These are phyloP conservation scores for Gardenia jasminoides DNA, from an alignment of 257 asterid species.

Conservation along the genomic window DNA sequence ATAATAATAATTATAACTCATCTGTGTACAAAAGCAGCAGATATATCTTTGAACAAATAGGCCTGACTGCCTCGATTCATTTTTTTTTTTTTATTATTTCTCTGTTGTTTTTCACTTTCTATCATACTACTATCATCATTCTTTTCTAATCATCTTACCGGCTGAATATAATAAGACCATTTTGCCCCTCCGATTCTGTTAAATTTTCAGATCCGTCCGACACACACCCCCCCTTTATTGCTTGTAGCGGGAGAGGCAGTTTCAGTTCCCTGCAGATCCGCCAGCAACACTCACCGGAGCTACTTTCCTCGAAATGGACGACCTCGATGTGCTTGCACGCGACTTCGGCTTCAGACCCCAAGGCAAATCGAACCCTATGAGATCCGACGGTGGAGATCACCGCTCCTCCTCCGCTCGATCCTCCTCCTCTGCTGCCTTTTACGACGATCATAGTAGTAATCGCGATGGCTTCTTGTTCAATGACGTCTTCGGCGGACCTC, in stretches of 20 bases:
- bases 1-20: not conserved
- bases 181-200: constrained; percentile 7
- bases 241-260: constrained; percentile 27
- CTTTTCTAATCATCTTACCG: not conserved
- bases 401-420: constrained; percentile 53
- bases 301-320: constrained; percentile 53
- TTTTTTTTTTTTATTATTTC: not conserved
- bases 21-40: not conserved
- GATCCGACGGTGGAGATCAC: constrained; percentile 67
- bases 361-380: constrained; percentile 93
- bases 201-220: constrained; percentile 42
- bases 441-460: constrained; percentile 24
- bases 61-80: not conserved
- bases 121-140: too few relatives aligned
- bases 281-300: not conserved
- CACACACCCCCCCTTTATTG: not conserved
- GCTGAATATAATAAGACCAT: not conserved
- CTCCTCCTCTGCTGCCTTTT: constrained; percentile 1
- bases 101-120: too few relatives aligned
- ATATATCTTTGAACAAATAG: not conserved
- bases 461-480: constrained; percentile 43
- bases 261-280: constrained; percentile 56
- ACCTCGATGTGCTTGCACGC: constrained; percentile 74
- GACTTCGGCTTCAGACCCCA: constrained; percentile 66
- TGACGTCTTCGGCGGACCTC: constrained; percentile 77